Evolutionary conservation across 768 basidiomycete genomes (phyloP), one percentile per base, ranked within the genome.

Genomic region (Lactarius trivialis): DNA sequence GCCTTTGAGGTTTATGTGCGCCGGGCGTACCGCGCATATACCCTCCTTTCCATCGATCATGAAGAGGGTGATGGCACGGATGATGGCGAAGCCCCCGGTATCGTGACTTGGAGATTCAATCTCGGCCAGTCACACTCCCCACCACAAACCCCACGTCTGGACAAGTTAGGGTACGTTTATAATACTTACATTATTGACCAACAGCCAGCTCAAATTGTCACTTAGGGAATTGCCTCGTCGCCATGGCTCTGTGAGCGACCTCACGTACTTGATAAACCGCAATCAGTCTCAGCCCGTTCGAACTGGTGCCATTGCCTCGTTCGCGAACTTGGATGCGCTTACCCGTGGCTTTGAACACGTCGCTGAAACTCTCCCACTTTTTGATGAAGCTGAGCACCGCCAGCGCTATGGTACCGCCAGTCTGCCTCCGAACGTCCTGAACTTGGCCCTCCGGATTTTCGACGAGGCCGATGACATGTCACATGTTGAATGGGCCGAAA

Each of bases 1-100:
- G 89, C 96, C 11, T 85, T 97, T 54, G 96, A 98, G 74, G 93
- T 96, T 28, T 99, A 98, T 71, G 82, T 98, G 63, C 87, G 96
- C 58, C 91, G 96, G 66, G 93, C 93, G 7, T 99, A 99, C 76
- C 87, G 89, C 65, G 96, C 93, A 4, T 99, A 99, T 76, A 87
- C 85, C 24, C 75, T 98, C 48, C 79, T 97, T 56, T 91, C 91
- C 34, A 81, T 99, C 61, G 96, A 98, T 72, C 94, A 96, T 72
- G 93, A 98, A 70, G 92, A 94, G 72, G 96, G 93, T 4, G 91
- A 95, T 70, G 82, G 84, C 21, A 71, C 83, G 21, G 93, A 93
- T 68, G 91, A 92, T 64, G 91, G 88, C 33, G 92, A 94, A 63
- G 81, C 83, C 3, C 88, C 91, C 14, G 81, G 82, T 65, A 83